Percentiles rank a stretch among this genome's conserved stretches.
Evolutionary conservation across 2,329 filamentous ascomycete species (phyloP).

Genomic region (Colletotrichum cuscutae): DNA sequence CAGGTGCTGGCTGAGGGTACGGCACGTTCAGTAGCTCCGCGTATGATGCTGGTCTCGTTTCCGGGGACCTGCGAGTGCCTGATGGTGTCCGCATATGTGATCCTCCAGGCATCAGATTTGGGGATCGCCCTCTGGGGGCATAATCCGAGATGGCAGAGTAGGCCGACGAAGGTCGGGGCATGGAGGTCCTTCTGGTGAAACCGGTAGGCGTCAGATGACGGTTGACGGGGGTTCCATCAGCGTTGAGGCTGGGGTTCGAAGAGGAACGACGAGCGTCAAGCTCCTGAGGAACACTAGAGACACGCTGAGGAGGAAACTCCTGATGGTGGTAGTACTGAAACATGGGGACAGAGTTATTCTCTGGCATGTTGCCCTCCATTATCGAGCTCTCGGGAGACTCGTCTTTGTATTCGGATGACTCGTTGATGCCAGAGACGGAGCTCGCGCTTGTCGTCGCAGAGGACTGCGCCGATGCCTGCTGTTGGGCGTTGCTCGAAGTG

Average conservation of each 20-base stretch:
- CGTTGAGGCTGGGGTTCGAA: conserved; percentile 61
- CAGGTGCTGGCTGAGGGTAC: conserved; percentile 80
- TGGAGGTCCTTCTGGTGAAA: conserved; percentile 64
- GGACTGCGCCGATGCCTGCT: conserved; percentile 60
- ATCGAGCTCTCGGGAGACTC: conserved; percentile 63
- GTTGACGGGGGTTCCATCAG: conserved; percentile 61
- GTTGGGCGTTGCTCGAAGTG: conserved; percentile 59
- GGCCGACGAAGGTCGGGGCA: conserved; percentile 78
- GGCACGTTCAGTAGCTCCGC: conserved; percentile 73
- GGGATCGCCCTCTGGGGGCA: conserved; percentile 71
- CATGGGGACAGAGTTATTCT: conserved; percentile 60
- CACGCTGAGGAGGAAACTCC: conserved; percentile 49
- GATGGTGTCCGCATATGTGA: conserved; percentile 60
- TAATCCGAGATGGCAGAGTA: conserved; percentile 81
- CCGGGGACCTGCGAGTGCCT: conserved; percentile 63
- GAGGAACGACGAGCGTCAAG: conserved; percentile 51
- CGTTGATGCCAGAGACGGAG: conserved; percentile 63
- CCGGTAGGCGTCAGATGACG: conserved; percentile 72
- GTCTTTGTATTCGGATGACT: conserved; percentile 56
- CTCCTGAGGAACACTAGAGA: conserved; percentile 55
- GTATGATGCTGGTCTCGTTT: conserved; percentile 63
- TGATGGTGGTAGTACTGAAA: conserved; percentile 73
- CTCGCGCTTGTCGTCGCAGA: conserved; percentile 67
- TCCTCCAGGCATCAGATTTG: conserved; percentile 54
- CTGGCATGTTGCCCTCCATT: conserved; percentile 54